Conservation (phyloP, 352 stramenopile species). For the Aphanomyces cochlioides region DNA sequence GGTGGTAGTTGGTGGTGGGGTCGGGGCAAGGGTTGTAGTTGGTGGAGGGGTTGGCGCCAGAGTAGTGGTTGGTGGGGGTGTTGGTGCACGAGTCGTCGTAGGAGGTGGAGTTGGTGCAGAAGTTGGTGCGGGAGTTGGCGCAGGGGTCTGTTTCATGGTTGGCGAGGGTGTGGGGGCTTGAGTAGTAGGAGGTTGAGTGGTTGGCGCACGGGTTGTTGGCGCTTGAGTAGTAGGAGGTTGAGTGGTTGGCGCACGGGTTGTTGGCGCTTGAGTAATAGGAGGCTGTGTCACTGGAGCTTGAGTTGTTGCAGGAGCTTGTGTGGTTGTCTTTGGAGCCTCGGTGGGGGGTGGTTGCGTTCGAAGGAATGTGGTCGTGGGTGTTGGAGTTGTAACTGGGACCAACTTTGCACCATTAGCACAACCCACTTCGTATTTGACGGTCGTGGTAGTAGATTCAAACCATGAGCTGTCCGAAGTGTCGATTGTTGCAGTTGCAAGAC, state of each 20-base stretch:
- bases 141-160: constrained; percentile 29
- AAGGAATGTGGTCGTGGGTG: neutral
- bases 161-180: neutral
- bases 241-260: neutral
- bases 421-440: constrained; percentile 16
- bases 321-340: neutral
- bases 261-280: neutral
- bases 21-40: too few species aligned
- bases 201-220: neutral
- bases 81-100: too few species aligned
- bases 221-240: neutral
- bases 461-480: neutral
- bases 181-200: neutral
- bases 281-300: neutral
- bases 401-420: neutral
- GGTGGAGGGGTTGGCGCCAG: too few species aligned
- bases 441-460: constrained; percentile 3
- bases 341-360: neutral
- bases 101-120: constrained; percentile 27
- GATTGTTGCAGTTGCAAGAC: neutral
- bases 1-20: too few species aligned
- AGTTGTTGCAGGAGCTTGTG: neutral
- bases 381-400: neutral
- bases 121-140: constrained; percentile 29
- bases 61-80: too few species aligned